phyloP scores from a whole-genome alignment of 2,329 filamentous ascomycete species.

The Phialocephala subalpina region DNA sequence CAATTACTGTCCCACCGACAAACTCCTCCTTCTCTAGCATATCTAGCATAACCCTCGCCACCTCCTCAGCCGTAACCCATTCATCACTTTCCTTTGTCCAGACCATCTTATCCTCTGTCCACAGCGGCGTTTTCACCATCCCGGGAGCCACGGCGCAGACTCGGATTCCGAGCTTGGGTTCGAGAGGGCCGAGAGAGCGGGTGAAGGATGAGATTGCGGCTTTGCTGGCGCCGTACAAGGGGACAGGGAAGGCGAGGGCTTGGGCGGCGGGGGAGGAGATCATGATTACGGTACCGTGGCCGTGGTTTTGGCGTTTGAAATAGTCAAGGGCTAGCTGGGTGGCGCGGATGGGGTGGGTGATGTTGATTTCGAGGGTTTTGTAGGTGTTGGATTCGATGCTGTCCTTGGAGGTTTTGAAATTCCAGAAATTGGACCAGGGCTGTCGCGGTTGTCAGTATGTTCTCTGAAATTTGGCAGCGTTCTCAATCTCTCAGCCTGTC shows the following conservation, averaged over 20 bases:
- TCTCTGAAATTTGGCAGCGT: background rate
- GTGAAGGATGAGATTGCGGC: constrained; percentile 54
- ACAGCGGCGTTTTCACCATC: constrained; percentile 43
- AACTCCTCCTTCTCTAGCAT: constrained; percentile 45
- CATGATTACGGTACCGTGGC: constrained; percentile 44
- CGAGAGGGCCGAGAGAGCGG: constrained; percentile 45
- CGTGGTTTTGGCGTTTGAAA: constrained; percentile 46
- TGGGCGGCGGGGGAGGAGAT: constrained; percentile 57
- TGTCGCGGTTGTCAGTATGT: constrained; percentile 6
- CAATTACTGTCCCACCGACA: constrained; percentile 51
- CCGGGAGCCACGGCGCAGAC: constrained; percentile 54
- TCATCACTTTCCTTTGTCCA: constrained; percentile 43
- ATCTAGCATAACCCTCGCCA: constrained; percentile 52
- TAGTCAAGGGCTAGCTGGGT: constrained; percentile 58
- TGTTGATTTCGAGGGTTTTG: constrained; percentile 55
- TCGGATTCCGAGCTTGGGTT: constrained; percentile 40
- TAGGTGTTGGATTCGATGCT: constrained; percentile 47
- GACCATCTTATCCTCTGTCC: constrained; percentile 28
- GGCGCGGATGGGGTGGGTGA: constrained; percentile 58
- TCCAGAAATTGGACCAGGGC: constrained; percentile 52
- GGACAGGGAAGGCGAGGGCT: constrained; percentile 45
- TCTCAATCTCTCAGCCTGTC: too few species aligned
- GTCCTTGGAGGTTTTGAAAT: constrained; percentile 48
- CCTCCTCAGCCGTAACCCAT: constrained; percentile 50
- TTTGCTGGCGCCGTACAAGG: constrained; percentile 56